Evolutionary conservation across 345 rosid genomes (phyloP).

Genomic region (Excoecaria cochinchinensis): DNA sequence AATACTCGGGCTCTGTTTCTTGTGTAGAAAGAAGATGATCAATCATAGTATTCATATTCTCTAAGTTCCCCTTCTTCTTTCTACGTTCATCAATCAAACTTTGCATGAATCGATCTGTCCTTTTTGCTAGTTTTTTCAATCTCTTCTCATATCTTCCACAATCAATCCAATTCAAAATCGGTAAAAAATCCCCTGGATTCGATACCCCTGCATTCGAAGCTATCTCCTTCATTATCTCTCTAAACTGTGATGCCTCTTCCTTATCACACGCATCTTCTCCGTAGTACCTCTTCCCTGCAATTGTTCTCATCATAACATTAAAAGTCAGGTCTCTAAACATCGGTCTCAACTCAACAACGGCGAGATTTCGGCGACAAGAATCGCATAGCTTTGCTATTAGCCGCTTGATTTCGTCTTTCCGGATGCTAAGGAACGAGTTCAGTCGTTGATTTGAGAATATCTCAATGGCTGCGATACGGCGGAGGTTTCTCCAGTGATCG

Average conservation of each 20-base stretch:
- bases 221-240: no score
- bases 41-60: constrained; percentile 34
- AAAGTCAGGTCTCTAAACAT: no score
- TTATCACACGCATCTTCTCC: no score
- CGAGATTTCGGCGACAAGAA: no score
- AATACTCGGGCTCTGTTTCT: constrained; percentile 20
- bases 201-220: no score
- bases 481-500: constrained; percentile 14
- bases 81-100: constrained; percentile 47
- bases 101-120: constrained; percentile 42
- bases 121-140: constrained; percentile 18
- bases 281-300: no score
- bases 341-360: no score
- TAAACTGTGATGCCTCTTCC: no score
- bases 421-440: no score
- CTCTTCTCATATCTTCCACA: constrained; percentile 23
- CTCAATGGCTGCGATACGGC: neutral
- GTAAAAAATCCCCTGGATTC: constrained; percentile 20
- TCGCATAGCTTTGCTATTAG: no score
- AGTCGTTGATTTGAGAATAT: neutral
- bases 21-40: constrained; percentile 42
- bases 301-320: no score
- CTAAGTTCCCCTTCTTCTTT: neutral
- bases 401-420: no score
- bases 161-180: constrained; percentile 37